Base-by-base conservation (phyloP, 1,284 basidiomycete genomes). In the Pseudozyma sp. region DNA sequence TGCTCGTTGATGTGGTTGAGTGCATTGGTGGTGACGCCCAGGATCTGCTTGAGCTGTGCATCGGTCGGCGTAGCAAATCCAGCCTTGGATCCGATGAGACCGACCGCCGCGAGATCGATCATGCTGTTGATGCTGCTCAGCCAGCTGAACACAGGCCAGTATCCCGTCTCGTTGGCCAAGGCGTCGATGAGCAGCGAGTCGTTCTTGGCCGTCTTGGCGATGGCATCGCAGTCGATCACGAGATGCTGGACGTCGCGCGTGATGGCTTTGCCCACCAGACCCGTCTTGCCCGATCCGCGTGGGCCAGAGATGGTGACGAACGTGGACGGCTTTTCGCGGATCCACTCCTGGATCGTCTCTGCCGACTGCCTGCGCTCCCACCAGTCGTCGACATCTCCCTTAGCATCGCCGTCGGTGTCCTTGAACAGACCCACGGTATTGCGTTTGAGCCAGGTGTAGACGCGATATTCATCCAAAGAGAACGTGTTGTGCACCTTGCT, bases 21-120 rank as follows among this genome's bases (percentile, higher is more conserved):
- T 0, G 91, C 92, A 6, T 86, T 87, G 4, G 89, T 89, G 14
- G 92, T 91, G 9, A 94, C 90, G 56, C 91, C 89, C n/a, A 99
- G 88, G 42, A 98, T 90, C 68, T 84, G 89, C 74, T 92, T 92
- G 40, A 97, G 87, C 84, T 98, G 94, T 43, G 93, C 91, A 37
- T 90, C 88, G n/a, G 94, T 87, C 0, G 94, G 91, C 10, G 89
- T 91, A 49, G 90, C 91, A 74, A 98, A 88, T 14, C 96, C 94
- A 34, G 93, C 94, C 87, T 98, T 98, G 82, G 96, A 94, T 1
- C 96, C 96, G 76, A 97, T 97, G 24, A 99, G 83, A 7, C 95
- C 94, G 39, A 95, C 89, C 57, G 92, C 91, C 0, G 93, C 94
- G n/a, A 99, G 88, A 81, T 99, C 96, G 65, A 98, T 90, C 60